These are phyloP conservation scores for Solanum habrochaites DNA, from an alignment of 257 asterid genomes.

Conservation along the genomic window DNA sequence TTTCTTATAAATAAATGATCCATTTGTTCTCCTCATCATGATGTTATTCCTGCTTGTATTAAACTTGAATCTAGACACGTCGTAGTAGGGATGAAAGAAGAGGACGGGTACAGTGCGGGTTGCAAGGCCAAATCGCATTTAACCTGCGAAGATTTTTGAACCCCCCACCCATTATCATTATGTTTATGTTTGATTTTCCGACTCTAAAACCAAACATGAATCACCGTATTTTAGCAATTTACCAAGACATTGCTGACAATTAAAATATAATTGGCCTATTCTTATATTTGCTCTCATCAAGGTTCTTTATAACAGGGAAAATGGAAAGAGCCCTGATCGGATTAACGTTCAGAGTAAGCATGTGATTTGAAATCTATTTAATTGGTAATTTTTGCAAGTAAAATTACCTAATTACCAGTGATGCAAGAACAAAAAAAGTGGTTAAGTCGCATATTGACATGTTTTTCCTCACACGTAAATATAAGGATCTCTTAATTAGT, in stretches of 20 bases:
- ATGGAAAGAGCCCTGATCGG: neutral
- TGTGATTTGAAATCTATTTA: neutral
- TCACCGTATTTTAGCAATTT: neutral
- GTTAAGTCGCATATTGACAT: neutral
- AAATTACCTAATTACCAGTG: neutral
- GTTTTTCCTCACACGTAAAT: neutral
- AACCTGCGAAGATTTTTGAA: neutral
- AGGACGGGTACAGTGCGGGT: neutral
- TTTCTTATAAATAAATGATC: neutral
- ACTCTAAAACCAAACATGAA: neutral
- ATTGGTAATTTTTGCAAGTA: neutral
- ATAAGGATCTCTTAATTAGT: neutral
- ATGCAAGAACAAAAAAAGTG: neutral
- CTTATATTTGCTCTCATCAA: neutral
- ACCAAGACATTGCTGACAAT: neutral
- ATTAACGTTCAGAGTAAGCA: neutral
- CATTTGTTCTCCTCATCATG: neutral
- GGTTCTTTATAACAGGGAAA: neutral
- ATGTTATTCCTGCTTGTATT: neutral
- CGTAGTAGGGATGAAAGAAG: neutral
- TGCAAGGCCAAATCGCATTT: neutral
- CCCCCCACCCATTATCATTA: neutral
- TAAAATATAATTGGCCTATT: neutral
- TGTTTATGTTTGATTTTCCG: neutral
- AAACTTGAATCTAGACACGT: neutral